Evolutionary conservation across 2,329 filamentous ascomycete species (phyloP).

Genomic region (Aspergillus jensenii): DNA sequence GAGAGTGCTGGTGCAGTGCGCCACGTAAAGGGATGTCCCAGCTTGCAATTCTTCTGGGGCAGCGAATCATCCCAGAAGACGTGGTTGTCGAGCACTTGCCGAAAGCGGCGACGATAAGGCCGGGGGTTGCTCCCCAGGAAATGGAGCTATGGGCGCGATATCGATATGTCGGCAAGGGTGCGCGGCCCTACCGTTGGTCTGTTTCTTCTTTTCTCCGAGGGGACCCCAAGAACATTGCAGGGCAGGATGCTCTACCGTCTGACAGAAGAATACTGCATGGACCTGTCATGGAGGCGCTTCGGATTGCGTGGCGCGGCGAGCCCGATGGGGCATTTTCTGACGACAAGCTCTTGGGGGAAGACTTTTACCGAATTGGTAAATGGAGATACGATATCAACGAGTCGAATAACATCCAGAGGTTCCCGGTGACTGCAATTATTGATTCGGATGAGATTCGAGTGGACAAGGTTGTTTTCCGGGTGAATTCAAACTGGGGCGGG

Average conservation of each 20-base stretch:
- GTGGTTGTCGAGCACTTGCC: conserved; percentile 72
- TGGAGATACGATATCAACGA: conserved; percentile 40
- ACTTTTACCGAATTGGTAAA: conserved; percentile 41
- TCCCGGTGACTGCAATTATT: conserved; percentile 38
- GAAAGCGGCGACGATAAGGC: conserved; percentile 60
- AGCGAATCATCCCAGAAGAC: conserved; percentile 64
- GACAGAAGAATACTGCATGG: conserved; percentile 26
- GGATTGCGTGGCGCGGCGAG: conserved; percentile 29
- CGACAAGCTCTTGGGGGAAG: conserved; percentile 34
- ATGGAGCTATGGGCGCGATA: conserved; percentile 70
- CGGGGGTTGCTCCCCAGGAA: conserved; percentile 61
- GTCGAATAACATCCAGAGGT: conserved; percentile 38
- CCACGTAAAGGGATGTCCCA: conserved; percentile 46
- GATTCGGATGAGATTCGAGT: conserved; percentile 36
- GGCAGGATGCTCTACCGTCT: conserved; percentile 7
- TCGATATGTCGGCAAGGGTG: background rate
- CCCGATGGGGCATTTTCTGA: conserved; percentile 35
- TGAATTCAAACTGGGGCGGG: conserved; percentile 46
- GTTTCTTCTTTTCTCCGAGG: background rate
- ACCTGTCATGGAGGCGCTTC: conserved; percentile 33
- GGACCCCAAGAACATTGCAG: conserved; percentile 1
- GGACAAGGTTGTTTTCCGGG: conserved; percentile 42
- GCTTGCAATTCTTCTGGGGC: conserved; percentile 38
- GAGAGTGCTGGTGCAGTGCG: conserved; percentile 82
- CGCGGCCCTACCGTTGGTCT: background rate